phyloP scores from a whole-genome alignment of 2,329 filamentous ascomycete species.

The Claviceps capensis region DNA sequence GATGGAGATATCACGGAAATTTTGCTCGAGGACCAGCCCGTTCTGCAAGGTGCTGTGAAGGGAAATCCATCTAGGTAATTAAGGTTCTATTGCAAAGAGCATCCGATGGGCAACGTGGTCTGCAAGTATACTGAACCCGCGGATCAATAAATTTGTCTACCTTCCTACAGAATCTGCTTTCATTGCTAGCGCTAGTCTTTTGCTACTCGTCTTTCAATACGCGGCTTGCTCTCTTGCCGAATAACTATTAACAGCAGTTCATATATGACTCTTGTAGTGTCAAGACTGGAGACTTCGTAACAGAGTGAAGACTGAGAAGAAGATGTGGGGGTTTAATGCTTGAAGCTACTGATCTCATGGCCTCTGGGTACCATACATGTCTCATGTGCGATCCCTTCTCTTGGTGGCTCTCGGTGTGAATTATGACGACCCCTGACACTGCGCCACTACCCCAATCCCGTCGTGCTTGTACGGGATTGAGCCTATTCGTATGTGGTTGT shows the following conservation, averaged over 20 bases:
- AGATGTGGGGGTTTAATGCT: too few species aligned
- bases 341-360: too few species aligned
- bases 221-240: slow-evolving; percentile 72
- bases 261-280: slow-evolving; percentile 13
- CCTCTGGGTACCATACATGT: too few species aligned
- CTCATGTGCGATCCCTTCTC: too few species aligned
- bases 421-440: too few species aligned
- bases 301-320: too few species aligned
- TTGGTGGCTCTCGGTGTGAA: too few species aligned
- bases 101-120: neutral
- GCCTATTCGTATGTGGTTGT: too few species aligned
- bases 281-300: too few species aligned
- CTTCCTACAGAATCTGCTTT: neutral
- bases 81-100: neutral
- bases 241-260: slow-evolving; percentile 82
- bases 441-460: too few species aligned
- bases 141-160: neutral
- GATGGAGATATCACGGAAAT: slow-evolving; percentile 31
- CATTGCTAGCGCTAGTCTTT: neutral
- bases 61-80: slow-evolving; percentile 35
- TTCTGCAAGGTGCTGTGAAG: slow-evolving; percentile 32
- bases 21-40: slow-evolving; percentile 34
- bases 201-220: slow-evolving; percentile 72
- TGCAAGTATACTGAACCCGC: neutral
- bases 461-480: too few species aligned